phyloP scores from a whole-genome alignment of 345 rosid genomes.

The Populus tremula region DNA sequence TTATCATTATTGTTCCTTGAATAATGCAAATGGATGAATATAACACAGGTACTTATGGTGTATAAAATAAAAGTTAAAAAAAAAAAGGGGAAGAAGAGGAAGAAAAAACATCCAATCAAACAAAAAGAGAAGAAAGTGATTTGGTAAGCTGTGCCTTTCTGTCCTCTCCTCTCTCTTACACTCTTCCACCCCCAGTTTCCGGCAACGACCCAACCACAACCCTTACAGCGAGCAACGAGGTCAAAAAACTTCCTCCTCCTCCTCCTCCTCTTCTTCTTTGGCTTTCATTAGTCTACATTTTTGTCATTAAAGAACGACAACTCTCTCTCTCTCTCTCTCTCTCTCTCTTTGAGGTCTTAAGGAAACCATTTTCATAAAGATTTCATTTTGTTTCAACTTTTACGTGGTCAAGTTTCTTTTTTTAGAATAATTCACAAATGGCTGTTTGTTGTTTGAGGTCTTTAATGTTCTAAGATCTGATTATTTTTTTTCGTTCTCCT shows the following conservation, averaged over 20 bases:
- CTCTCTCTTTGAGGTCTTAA: background rate
- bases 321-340: background rate
- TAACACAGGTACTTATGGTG: background rate
- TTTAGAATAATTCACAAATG: background rate
- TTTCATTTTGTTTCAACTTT: background rate
- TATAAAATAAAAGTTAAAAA: background rate
- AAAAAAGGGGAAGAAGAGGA: background rate
- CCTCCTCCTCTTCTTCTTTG: background rate
- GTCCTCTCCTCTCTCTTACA: background rate
- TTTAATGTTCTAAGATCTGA: constrained; percentile 16
- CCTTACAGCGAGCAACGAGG: background rate
- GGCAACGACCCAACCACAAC: background rate
- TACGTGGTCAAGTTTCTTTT: background rate
- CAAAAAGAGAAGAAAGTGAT: background rate
- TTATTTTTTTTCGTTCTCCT: background rate
- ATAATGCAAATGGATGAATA: background rate
- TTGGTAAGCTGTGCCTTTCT: constrained; percentile 5
- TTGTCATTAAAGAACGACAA: background rate
- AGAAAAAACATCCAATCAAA: background rate
- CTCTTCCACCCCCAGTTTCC: constrained; percentile 8
- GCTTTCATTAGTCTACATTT: constrained; percentile 2
- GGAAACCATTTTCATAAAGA: background rate
- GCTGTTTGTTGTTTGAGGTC: background rate
- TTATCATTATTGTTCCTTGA: background rate
- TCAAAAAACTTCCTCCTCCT: background rate